Percentiles rank a stretch among this genome's conserved stretches.
phyloP scores from a whole-genome alignment of 1,139 yeast genomes.

The Hemisphaericaspora subhashii region DNA sequence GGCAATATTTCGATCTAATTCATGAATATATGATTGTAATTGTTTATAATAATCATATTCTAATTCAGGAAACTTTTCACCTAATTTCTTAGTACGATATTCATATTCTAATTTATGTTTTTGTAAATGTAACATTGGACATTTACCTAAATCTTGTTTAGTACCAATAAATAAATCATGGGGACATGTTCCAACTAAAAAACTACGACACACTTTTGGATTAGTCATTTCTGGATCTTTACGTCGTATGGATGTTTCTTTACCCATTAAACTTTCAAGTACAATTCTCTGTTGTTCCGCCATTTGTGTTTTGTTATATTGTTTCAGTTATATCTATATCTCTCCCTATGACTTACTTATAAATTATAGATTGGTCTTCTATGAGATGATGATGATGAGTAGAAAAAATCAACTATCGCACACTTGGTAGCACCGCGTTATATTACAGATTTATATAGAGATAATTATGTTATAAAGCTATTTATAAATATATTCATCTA shows the following conservation, averaged over 20 bases:
- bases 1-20: slow-evolving; percentile 66
- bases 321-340: too few relatives aligned
- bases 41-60: slow-evolving; percentile 66
- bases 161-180: slow-evolving; percentile 82
- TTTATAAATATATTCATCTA: background rate
- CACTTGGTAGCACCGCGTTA: too few relatives aligned
- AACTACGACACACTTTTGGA: slow-evolving; percentile 74
- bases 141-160: slow-evolving; percentile 79
- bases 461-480: background rate
- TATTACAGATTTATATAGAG: too few relatives aligned
- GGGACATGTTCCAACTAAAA: slow-evolving; percentile 85
- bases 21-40: slow-evolving; percentile 56
- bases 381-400: too few relatives aligned
- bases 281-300: slow-evolving; percentile 76
- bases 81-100: slow-evolving; percentile 50
- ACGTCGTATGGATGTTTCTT: slow-evolving; percentile 48
- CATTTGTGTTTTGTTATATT: too few relatives aligned
- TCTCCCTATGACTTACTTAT: too few relatives aligned
- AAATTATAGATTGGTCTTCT: too few relatives aligned
- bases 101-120: slow-evolving; percentile 75
- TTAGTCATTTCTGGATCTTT: slow-evolving; percentile 57
- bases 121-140: slow-evolving; percentile 76
- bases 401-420: too few relatives aligned
- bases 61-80: slow-evolving; percentile 64
- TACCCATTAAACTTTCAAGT: slow-evolving; percentile 83